Conservation (phyloP, 1,284 basidiomycete species). For the Coniferiporia weirii region DNA sequence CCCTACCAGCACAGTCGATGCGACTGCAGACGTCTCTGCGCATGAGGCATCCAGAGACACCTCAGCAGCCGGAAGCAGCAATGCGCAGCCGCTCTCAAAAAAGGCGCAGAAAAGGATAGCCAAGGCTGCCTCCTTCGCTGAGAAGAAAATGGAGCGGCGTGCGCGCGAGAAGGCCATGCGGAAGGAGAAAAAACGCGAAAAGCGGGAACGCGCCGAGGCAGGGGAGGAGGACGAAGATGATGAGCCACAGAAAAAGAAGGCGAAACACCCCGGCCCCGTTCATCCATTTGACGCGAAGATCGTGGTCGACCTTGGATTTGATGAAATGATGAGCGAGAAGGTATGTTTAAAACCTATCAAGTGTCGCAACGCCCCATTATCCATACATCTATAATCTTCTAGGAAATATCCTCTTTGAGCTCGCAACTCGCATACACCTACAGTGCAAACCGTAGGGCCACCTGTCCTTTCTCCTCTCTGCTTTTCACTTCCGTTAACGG, state of each 20-base stretch:
- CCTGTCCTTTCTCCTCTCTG: slow-evolving; percentile 64
- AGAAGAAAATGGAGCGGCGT: slow-evolving; percentile 70
- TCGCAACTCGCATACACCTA: slow-evolving; percentile 90
- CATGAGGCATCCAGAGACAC: background rate
- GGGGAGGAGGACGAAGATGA: slow-evolving; percentile 37
- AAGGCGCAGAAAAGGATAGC: slow-evolving; percentile 76
- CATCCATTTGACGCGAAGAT: slow-evolving; percentile 67
- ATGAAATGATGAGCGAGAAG: slow-evolving; percentile 91
- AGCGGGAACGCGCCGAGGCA: slow-evolving; percentile 38
- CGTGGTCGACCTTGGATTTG: slow-evolving; percentile 90
- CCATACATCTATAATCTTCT: background rate
- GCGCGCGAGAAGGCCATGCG: slow-evolving; percentile 68
- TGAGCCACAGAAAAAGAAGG: slow-evolving; percentile 41
- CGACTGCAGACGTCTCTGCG: background rate
- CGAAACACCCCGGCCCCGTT: slow-evolving; percentile 31
- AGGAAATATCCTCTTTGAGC: slow-evolving; percentile 87
- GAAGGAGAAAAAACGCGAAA: slow-evolving; percentile 55
- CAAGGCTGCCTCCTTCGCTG: slow-evolving; percentile 60
- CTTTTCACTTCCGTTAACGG: slow-evolving; percentile 79
- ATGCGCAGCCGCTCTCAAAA: slow-evolving; percentile 54
- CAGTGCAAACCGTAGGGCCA: slow-evolving; percentile 73
- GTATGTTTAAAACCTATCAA: slow-evolving; percentile 40
- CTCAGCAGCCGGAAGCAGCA: too few relatives aligned
- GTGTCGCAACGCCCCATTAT: background rate
- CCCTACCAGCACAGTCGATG: background rate